Evolutionary conservation across 2,329 filamentous ascomycete genomes (phyloP), one percentile per base, ranked within the genome.

Genomic region (Fusarium pseudonygamai): DNA sequence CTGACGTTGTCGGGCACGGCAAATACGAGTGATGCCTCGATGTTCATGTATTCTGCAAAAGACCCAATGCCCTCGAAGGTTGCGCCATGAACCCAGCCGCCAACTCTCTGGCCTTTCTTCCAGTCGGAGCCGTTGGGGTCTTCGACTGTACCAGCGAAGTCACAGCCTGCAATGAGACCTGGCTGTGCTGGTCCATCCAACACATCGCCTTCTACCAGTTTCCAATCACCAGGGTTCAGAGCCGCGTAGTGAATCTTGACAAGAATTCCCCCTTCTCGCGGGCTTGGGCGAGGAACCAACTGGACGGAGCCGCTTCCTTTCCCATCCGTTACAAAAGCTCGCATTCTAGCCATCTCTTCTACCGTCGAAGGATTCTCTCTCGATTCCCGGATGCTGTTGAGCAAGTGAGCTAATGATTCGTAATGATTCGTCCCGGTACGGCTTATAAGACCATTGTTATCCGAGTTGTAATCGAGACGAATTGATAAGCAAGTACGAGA

Each of bases 221-320:
- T 68, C 65, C 64, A 68, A 18, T 69, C 65, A 28, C 47, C 65
- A 3, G 65, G 65, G 4, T 68, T 69, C 2, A 68, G 5, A 7
- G 64, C 65, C 9, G 24, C 47, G 8, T 49, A 69, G 30, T 63
- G 32, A 16, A 68, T 22, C 14, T 53, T 56, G 32, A 68, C 16
- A 6, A 68, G 65, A 28, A 68, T 50, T 4, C 69, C 64, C 0
- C 36, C 42, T 16, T 20, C 16, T 6, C 9, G 5, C 1, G 47
- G 37, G 1, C 14, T 32, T n/a, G 65, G 65, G 14, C 32, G 36
- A 13, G 47, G 20, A 6, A 49, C 10, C 1, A 12, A 14, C 7
- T 55, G n/a, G 12, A 50, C 24, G 11, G 32, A 45, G 5, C 65
- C 65, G 2, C 47, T n/a, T 4, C 56, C 57, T 22, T 28, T 42